Conservation (phyloP, 805 yeast species). For the Wickerhamiella parazyma region DNA sequence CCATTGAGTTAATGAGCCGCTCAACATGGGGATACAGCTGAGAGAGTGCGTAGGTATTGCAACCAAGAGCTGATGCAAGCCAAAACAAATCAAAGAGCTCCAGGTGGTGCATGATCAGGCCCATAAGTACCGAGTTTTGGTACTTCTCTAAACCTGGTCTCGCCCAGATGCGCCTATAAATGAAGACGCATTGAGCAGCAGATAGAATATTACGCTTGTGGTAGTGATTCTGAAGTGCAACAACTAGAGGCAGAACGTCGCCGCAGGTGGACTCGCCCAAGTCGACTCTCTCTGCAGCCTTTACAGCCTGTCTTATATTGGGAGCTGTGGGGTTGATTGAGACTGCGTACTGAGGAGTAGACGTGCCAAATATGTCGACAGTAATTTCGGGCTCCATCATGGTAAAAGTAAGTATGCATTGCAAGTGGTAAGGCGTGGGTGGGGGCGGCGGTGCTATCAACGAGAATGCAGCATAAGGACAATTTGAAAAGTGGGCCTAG, state of each 20-base stretch:
- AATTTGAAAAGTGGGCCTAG: too few relatives aligned
- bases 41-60: background rate
- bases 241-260: background rate
- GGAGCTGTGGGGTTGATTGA: background rate
- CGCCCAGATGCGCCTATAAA: conserved; percentile 1
- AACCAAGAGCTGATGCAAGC: background rate
- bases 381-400: conserved; percentile 1
- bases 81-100: background rate
- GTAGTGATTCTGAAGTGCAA: background rate
- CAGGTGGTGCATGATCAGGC: background rate
- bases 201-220: background rate
- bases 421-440: too few relatives aligned
- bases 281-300: conserved; percentile 1
- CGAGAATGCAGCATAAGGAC: too few relatives aligned
- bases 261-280: background rate
- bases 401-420: too few relatives aligned
- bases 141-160: background rate
- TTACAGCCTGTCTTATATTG: background rate
- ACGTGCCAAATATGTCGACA: background rate
- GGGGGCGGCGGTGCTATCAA: too few relatives aligned
- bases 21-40: background rate
- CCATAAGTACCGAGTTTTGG: background rate
- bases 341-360: background rate
- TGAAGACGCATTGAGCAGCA: background rate
- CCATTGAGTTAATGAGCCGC: background rate